A percentile compares a stretch with the other conserved stretches of the same genome.
These are phyloP conservation scores for Leishmania turanica DNA, from an alignment of 208 protist genomes.

Conservation along the genomic window DNA sequence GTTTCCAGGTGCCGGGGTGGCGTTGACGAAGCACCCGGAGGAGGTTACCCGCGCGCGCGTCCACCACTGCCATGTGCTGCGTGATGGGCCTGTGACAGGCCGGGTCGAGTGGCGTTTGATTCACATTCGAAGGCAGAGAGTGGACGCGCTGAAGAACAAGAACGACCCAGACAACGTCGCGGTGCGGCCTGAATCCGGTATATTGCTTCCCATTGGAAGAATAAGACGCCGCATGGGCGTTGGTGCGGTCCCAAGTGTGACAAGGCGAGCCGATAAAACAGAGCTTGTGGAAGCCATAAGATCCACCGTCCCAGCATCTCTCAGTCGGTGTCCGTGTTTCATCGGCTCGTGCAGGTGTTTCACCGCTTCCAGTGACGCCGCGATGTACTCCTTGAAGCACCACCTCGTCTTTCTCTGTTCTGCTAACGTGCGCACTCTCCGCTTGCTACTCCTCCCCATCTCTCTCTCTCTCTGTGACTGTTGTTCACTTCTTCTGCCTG, in stretches of 20 bases:
- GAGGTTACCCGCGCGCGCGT: constrained; percentile 5
- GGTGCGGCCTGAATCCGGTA: not conserved
- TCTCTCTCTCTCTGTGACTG: not conserved
- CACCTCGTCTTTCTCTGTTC: not conserved
- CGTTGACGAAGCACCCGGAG: constrained; percentile 18
- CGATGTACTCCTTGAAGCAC: not conserved
- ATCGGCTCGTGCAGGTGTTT: not conserved
- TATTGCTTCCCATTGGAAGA: not conserved
- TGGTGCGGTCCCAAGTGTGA: not conserved
- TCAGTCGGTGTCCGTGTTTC: not conserved
- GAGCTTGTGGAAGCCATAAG: not conserved
- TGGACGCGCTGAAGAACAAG: too few species aligned
- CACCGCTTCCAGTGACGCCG: not conserved
- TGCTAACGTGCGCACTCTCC: not conserved
- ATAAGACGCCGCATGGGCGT: not conserved
- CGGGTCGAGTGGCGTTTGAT: constrained; percentile 16
- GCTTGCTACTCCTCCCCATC: not conserved
- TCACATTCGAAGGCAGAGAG: constrained; percentile 1
- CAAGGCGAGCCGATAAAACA: not conserved
- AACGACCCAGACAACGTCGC: too few species aligned
- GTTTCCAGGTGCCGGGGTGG: constrained; percentile 24
- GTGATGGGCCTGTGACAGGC: constrained; percentile 7
- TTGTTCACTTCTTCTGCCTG: not conserved
- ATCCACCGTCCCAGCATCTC: not conserved
- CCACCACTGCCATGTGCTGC: not conserved